phyloP scores from a whole-genome alignment of 2,329 filamentous ascomycete species.

The Alternaria burnsii region DNA sequence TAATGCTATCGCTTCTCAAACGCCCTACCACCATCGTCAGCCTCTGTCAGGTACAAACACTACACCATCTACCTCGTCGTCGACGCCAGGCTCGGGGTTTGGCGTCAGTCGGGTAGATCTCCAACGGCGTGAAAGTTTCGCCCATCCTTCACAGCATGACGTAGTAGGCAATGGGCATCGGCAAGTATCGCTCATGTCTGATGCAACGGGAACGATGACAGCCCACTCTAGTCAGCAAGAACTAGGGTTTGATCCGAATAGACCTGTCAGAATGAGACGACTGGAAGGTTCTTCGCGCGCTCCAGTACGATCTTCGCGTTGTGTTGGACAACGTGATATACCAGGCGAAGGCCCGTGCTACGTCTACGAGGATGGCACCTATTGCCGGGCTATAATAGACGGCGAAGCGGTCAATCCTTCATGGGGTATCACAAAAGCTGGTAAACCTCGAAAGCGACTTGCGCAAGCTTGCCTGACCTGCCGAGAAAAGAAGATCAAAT shows the following conservation, averaged over 20 bases:
- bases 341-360: conserved; percentile 83
- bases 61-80: conserved; percentile 33
- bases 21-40: conserved; percentile 40
- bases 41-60: conserved; percentile 29
- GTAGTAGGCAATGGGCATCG: conserved; percentile 29
- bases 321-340: conserved; percentile 62
- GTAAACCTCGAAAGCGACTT: conserved; percentile 88
- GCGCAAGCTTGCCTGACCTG: conserved; percentile 94
- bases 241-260: conserved; percentile 36
- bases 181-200: conserved; percentile 38
- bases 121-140: conserved; percentile 34
- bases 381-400: conserved; percentile 84
- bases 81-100: conserved; percentile 33
- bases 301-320: conserved; percentile 45
- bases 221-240: conserved; percentile 39
- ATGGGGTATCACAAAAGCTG: conserved; percentile 94
- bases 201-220: conserved; percentile 24
- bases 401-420: conserved; percentile 88
- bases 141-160: conserved; percentile 34
- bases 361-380: conserved; percentile 84
- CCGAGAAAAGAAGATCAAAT: conserved; percentile 97
- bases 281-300: conserved; percentile 45
- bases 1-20: conserved; percentile 40
- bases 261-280: conserved; percentile 42
- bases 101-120: conserved; percentile 32